A percentile compares a stretch with the other conserved stretches of the same genome.
These are phyloP conservation scores for Hypoxylon intermedium DNA, from an alignment of 495 filamentous ascomycete genomes.

Conservation along the genomic window DNA sequence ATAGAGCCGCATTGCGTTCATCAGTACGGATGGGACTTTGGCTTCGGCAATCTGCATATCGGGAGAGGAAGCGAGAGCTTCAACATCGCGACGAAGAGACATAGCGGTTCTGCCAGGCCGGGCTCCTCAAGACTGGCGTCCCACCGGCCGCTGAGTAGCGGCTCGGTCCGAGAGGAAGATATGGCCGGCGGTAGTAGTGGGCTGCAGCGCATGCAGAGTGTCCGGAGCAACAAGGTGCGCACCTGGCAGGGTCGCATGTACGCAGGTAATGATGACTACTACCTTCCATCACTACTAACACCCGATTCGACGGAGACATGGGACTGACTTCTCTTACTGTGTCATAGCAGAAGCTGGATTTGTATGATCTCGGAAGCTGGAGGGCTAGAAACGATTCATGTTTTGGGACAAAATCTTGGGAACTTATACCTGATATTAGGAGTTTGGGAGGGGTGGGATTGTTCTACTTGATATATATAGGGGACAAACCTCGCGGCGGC, in stretches of 20 bases:
- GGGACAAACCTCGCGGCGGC: conserved; percentile 8
- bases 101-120: conserved; percentile 25
- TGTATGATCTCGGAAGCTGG: conserved; percentile 18
- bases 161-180: conserved; percentile 26
- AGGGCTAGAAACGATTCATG: conserved; percentile 1
- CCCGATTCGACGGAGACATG: conserved; percentile 7
- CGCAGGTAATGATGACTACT: conserved; percentile 44
- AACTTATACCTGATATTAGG: conserved; percentile 11
- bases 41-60: conserved; percentile 39
- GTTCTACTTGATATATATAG: conserved; percentile 1
- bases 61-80: conserved; percentile 26
- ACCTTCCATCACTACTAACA: conserved; percentile 14
- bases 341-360: conserved; percentile 39
- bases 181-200: conserved; percentile 33
- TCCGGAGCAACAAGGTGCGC: conserved; percentile 41
- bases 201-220: conserved; percentile 37
- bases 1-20: conserved; percentile 56
- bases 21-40: conserved; percentile 46
- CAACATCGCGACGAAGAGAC: conserved; percentile 29
- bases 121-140: conserved; percentile 14
- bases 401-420: conserved; percentile 1
- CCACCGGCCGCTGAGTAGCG: conserved; percentile 23
- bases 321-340: conserved; percentile 28
- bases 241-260: conserved; percentile 53
- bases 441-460: conserved; percentile 5